A percentile compares a stretch with the other conserved stretches of the same genome.
phyloP scores from a whole-genome alignment of 306 rosid genomes.

The Quercus mongolica region DNA sequence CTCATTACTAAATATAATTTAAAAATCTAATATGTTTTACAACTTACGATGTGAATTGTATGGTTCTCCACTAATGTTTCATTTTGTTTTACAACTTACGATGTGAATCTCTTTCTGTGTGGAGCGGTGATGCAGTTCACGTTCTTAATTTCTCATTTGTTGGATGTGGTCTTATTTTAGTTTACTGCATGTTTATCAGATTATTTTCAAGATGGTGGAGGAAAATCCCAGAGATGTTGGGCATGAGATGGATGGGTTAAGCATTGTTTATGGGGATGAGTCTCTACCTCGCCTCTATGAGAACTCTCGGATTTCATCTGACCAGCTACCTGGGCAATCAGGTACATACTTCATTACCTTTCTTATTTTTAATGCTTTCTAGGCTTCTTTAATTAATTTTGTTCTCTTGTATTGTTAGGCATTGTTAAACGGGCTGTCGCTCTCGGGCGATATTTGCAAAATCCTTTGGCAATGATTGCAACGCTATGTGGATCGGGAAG shows the following conservation, averaged over 20 bases:
- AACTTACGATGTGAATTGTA: background rate
- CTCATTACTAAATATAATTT: background rate
- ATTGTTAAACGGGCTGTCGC: conserved; percentile 96
- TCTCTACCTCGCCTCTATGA: conserved; percentile 89
- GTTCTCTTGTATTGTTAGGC: conserved; percentile 39
- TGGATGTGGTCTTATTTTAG: conserved; percentile 19
- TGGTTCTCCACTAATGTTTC: background rate
- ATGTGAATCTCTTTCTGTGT: background rate
- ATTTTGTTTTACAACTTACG: background rate
- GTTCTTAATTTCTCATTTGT: background rate
- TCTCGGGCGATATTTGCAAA: conserved; percentile 96
- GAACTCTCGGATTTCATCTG: conserved; percentile 90
- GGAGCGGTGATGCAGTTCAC: background rate
- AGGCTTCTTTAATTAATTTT: conserved; percentile 12
- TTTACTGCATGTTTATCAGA: conserved; percentile 45
- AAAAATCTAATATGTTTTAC: background rate
- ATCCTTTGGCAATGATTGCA: conserved; percentile 92
- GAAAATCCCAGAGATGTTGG: conserved; percentile 99
- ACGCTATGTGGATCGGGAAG: conserved; percentile 89
- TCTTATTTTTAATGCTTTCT: background rate
- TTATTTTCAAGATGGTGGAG: conserved; percentile 96
- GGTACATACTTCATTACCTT: conserved; percentile 33
- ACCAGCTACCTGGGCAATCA: conserved; percentile 84
- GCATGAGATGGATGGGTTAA: conserved; percentile 94
- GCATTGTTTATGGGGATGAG: conserved; percentile 96